Evolutionary conservation across 805 yeast genomes (phyloP).

Genomic region (Cyberlindnera mississippiensis): DNA sequence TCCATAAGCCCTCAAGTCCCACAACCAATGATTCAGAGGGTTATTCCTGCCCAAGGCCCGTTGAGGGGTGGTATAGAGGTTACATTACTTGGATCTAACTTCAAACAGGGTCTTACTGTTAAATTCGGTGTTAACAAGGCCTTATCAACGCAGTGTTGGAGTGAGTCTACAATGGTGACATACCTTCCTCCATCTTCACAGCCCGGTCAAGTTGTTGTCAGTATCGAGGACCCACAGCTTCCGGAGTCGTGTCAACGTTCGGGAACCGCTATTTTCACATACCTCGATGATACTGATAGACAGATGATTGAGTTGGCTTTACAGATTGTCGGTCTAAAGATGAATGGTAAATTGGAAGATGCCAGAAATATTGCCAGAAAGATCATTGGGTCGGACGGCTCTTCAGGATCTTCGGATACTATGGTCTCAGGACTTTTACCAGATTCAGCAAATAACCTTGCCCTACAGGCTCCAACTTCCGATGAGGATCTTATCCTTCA

Average conservation of each 20-base stretch:
- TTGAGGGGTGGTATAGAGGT: slow-evolving; percentile 95
- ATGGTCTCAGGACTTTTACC: slow-evolving; percentile 5
- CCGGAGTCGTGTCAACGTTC: slow-evolving; percentile 7
- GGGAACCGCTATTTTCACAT: slow-evolving; percentile 61
- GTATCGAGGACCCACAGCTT: slow-evolving; percentile 57
- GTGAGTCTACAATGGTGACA: slow-evolving; percentile 88
- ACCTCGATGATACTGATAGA: slow-evolving; percentile 91
- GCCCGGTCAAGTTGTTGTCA: slow-evolving; percentile 89
- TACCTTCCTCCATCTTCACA: slow-evolving; percentile 86
- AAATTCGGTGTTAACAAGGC: slow-evolving; percentile 83
- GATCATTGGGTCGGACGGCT: slow-evolving; percentile 62
- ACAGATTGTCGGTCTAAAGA: slow-evolving; percentile 93
- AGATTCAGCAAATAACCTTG: slow-evolving; percentile 2
- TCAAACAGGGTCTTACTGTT: slow-evolving; percentile 76
- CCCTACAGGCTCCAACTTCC: slow-evolving; percentile 1
- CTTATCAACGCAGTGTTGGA: slow-evolving; percentile 92
- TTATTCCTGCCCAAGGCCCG: slow-evolving; percentile 95
- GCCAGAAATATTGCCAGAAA: slow-evolving; percentile 91
- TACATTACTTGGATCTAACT: slow-evolving; percentile 82
- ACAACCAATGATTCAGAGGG: slow-evolving; percentile 55
- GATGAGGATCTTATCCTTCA: slow-evolving; percentile 40
- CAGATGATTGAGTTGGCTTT: slow-evolving; percentile 92
- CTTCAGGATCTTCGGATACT: slow-evolving; percentile 21
- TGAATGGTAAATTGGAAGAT: slow-evolving; percentile 94
- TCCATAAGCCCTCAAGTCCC: slow-evolving; percentile 1